Conservation (phyloP, 2,329 filamentous ascomycete genomes). For the Xylariaceae sp. region DNA sequence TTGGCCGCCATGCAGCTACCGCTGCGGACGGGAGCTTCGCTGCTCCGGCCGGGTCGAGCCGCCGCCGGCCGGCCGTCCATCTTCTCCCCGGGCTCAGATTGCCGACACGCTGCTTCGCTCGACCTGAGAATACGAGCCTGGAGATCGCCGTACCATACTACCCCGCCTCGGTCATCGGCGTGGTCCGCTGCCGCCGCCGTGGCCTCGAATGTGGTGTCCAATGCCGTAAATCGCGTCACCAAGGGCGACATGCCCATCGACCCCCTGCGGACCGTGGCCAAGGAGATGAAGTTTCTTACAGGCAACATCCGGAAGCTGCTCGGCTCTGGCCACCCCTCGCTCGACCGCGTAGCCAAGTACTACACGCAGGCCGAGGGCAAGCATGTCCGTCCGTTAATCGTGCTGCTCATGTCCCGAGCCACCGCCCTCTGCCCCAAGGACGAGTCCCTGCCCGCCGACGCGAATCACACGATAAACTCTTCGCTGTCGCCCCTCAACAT, state of each 20-base stretch:
- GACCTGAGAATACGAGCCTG: slow-evolving; percentile 26
- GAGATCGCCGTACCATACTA: slow-evolving; percentile 36
- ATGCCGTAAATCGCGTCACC: slow-evolving; percentile 54
- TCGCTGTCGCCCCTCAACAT: slow-evolving; percentile 48
- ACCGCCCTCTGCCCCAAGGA: slow-evolving; percentile 69
- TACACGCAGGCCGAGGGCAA: slow-evolving; percentile 96
- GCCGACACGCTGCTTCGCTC: slow-evolving; percentile 24
- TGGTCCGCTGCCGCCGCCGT: slow-evolving; percentile 69
- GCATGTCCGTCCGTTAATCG: slow-evolving; percentile 88
- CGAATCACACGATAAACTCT: slow-evolving; percentile 40
- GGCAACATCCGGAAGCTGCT: slow-evolving; percentile 91
- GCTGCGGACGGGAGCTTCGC: slow-evolving; percentile 45
- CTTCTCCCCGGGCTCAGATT: slow-evolving; percentile 32
- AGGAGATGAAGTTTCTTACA: slow-evolving; percentile 93
- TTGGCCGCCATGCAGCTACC: slow-evolving; percentile 41
- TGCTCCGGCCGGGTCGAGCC: slow-evolving; percentile 36
- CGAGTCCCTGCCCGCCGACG: slow-evolving; percentile 32
- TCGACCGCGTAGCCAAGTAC: slow-evolving; percentile 95
- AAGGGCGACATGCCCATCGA: slow-evolving; percentile 69
- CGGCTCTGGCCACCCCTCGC: slow-evolving; percentile 85
- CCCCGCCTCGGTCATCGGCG: slow-evolving; percentile 47
- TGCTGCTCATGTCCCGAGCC: slow-evolving; percentile 92
- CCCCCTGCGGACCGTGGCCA: slow-evolving; percentile 81
- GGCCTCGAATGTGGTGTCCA: slow-evolving; percentile 63
- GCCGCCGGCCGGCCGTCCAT: slow-evolving; percentile 26